These are phyloP conservation scores for Panicum virgatum DNA, from an alignment of 202 grass and related monocot genomes.

Conservation along the genomic window DNA sequence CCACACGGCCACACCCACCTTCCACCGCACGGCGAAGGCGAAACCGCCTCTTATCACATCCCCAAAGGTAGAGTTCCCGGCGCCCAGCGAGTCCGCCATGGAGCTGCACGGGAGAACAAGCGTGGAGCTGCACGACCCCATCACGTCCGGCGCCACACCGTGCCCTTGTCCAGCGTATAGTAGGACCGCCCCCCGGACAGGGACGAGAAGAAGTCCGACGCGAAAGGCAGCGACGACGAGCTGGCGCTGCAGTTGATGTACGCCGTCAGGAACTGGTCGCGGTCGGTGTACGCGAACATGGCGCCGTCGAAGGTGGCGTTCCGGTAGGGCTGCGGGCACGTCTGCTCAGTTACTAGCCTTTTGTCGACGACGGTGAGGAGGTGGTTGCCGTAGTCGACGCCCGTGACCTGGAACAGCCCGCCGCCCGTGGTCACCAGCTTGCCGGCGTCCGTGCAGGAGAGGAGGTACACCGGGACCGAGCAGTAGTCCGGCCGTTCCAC, in stretches of 20 bases:
- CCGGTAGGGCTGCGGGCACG: neutral
- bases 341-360: neutral
- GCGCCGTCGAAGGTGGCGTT: conserved; percentile 45
- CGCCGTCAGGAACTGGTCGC: conserved; percentile 27
- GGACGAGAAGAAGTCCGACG: neutral
- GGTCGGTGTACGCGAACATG: conserved; percentile 39
- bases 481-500: conserved; percentile 38
- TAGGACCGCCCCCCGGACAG: neutral
- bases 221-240: neutral
- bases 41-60: conserved; percentile 28
- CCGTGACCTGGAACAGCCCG: conserved; percentile 24
- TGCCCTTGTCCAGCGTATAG: conserved; percentile 24
- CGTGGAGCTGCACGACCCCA: neutral
- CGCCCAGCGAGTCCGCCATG: neutral
- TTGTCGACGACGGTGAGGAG: conserved; percentile 41
- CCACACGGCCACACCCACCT: neutral
- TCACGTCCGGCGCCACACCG: neutral
- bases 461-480: conserved; percentile 34
- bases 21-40: conserved; percentile 36
- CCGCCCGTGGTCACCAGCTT: neutral
- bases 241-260: conserved; percentile 34
- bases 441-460: neutral
- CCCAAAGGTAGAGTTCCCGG: conserved; percentile 8
- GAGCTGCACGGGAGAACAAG: neutral
- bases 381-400: conserved; percentile 29